Base-by-base conservation (phyloP, 495 filamentous ascomycete species). In the Trichocladium antarcticum region DNA sequence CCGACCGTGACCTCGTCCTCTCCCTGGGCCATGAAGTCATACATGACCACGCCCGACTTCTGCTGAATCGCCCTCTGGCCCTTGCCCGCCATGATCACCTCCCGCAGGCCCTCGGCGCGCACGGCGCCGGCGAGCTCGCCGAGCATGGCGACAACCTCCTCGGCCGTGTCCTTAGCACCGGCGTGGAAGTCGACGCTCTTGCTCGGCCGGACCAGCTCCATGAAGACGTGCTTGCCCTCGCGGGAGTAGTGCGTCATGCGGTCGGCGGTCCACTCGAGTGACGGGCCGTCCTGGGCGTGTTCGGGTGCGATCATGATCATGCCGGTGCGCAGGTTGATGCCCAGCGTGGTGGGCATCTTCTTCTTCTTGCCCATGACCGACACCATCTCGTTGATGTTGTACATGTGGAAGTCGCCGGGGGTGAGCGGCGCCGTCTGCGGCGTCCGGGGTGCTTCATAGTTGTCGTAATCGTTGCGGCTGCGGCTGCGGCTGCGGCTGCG, bases 151-250 rank as follows among this genome's bases (percentile, higher is more conserved):
- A 93, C 82, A 58, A 99, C 96, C 63, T 97, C 89, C 45, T 88
- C 80, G 7, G 92, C 92, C 21, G 89, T 95, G 63, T 97, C 89
- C 64, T 97, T 99, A 10, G 92, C 87, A 15, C 92, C 92, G 22
- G 92, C 93, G 64, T 99, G 92, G 51, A 99, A 89, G 65, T 99
- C 92, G 42, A 95, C 68, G 58, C 88, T 95, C 68, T 85, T 95
- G 61, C 84, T 93, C 8, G 92, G 92, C 29, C 83, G 72, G 35
- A 95, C 81, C 29, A 97, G 74, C 61, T 97, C 92, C 51, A 99
- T 70, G 60, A 99, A 99, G 14, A 99, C 85, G 65, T 97, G 92
- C 62, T 99, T 99, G 14, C 89, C 90, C 72, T 99, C 92, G 38
- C 93, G 86, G 10, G 87, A 94, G 68, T 99, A 97, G 64, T 94